Conservation (phyloP, 1,139 yeast genomes). For the Hyphopichia wangnamkhiaoensis region DNA sequence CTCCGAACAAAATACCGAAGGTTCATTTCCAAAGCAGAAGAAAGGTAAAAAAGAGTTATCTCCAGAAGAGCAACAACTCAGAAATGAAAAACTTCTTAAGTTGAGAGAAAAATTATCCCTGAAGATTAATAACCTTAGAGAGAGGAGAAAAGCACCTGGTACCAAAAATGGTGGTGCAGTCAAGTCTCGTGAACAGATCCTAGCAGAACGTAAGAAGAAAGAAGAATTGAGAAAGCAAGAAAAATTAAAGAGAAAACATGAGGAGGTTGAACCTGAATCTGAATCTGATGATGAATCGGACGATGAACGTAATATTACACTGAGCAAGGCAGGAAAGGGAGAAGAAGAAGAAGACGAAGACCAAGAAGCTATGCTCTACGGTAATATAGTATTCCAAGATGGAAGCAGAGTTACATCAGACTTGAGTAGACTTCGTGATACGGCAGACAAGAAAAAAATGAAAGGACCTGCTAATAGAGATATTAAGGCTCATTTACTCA, state of each 20-base stretch:
- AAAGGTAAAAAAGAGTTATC: constrained; percentile 33
- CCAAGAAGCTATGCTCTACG: constrained; percentile 59
- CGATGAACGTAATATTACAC: constrained; percentile 40
- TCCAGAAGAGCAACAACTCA: constrained; percentile 50
- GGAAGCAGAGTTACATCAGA: constrained; percentile 84
- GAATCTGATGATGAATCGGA: constrained; percentile 38
- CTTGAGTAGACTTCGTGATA: constrained; percentile 55
- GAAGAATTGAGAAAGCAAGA: constrained; percentile 38
- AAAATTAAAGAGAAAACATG: constrained; percentile 38
- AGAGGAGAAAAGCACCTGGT: constrained; percentile 91
- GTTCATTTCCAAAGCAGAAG: constrained; percentile 15
- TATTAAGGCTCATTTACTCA: constrained; percentile 75
- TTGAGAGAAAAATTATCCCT: constrained; percentile 72
- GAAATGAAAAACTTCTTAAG: constrained; percentile 58
- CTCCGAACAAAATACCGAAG: constrained; percentile 14
- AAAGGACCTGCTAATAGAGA: constrained; percentile 90
- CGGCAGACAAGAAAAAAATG: constrained; percentile 52
- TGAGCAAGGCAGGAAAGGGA: constrained; percentile 30
- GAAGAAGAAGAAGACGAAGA: constrained; percentile 35
- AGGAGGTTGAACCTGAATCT: constrained; percentile 31
- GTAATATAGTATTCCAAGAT: constrained; percentile 80
- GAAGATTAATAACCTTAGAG: constrained; percentile 69
- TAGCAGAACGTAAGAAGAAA: constrained; percentile 55
- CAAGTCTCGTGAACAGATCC: constrained; percentile 72
- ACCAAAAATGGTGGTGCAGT: constrained; percentile 79